Evolutionary conservation across 495 filamentous ascomycete genomes (phyloP).

Genomic region (Penicillium samsonianum): DNA sequence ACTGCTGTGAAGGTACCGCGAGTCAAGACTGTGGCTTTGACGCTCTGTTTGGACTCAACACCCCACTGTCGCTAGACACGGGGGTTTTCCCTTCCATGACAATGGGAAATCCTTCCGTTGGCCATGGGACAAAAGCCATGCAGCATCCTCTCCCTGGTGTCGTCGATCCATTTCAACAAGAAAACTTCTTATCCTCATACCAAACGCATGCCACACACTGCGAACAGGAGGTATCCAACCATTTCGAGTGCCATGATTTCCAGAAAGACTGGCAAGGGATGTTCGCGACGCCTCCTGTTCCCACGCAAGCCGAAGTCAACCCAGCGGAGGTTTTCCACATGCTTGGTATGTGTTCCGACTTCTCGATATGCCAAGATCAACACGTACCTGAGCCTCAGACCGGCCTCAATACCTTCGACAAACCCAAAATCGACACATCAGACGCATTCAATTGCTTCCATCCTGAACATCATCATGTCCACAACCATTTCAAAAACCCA

Average conservation of each 20-base stretch:
- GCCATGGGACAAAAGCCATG: slow-evolving; percentile 26
- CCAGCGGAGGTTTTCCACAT: slow-evolving; percentile 47
- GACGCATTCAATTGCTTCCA: slow-evolving; percentile 36
- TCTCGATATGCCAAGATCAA: slow-evolving; percentile 32
- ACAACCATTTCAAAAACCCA: slow-evolving; percentile 33
- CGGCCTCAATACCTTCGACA: slow-evolving; percentile 13
- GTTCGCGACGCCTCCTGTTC: slow-evolving; percentile 27
- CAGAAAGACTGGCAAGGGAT: slow-evolving; percentile 33
- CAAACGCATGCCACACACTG: slow-evolving; percentile 37
- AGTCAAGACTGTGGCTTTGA: slow-evolving; percentile 37
- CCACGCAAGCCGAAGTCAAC: slow-evolving; percentile 36
- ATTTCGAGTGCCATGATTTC: slow-evolving; percentile 40
- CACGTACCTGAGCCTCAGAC: slow-evolving; percentile 30
- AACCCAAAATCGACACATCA: slow-evolving; percentile 19
- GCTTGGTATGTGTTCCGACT: slow-evolving; percentile 43
- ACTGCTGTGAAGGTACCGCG: slow-evolving; percentile 36
- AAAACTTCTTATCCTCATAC: slow-evolving; percentile 31
- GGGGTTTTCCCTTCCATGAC: slow-evolving; percentile 29
- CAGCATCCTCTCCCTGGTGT: slow-evolving; percentile 23
- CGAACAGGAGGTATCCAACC: slow-evolving; percentile 34
- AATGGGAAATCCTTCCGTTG: slow-evolving; percentile 17
- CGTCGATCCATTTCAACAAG: slow-evolving; percentile 25
- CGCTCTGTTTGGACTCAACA: slow-evolving; percentile 37
- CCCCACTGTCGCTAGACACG: slow-evolving; percentile 35
- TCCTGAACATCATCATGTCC: slow-evolving; percentile 27